Evolutionary conservation across 305 asterid species (phyloP), one percentile per base, ranked within the genome.

Genomic region (Fraxinus sp.): DNA sequence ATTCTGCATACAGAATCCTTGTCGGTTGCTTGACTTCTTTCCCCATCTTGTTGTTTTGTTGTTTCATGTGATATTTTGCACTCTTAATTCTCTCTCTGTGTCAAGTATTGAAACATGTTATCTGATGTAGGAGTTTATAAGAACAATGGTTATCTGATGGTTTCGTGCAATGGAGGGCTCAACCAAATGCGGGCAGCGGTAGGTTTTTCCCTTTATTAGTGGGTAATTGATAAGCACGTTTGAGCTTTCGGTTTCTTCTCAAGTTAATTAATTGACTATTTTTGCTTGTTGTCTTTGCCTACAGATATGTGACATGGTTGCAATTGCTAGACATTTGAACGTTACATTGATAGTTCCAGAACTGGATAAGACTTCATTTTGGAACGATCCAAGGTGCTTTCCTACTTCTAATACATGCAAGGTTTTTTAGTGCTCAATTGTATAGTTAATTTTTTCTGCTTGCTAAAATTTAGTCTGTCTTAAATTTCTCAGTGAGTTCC

Each of bases 151-250:
- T 95, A 94, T 87, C 86, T 95, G 86, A 93, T 94, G 97, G 97
- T 95, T 87, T 95, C 99, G 0, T 95, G 98, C 87, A 95, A 95
- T 46, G 98, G 99, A 83, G 99, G 98, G 81, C 97, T 95, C 83
- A 95, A 95, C 86, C 98, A 95, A 87, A 94, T 95, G 99, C 91
- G 98, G 73, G 91, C 98, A 41, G 97, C 98, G 88, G 99, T 95
- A 79, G 78, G 97, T 89, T 72, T 22, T 80, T 85, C 5, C 85
- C 11, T 44, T 78, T 82, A 20, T 24, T 10, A 24, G n/a, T 64
- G 35, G 33, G 24, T 64, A 24, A 76, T 84, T 79, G 10, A 78
- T 76, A 77, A 57, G 52, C 39, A 24, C 7, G n/a, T 11, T 37
- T 10, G 35, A 41, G 41, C 32, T 81, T 71, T 55, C 1, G 13